Evolutionary conservation across 2,329 filamentous ascomycete genomes (phyloP).

Genomic region (Proliferodiscus dingleyae): DNA sequence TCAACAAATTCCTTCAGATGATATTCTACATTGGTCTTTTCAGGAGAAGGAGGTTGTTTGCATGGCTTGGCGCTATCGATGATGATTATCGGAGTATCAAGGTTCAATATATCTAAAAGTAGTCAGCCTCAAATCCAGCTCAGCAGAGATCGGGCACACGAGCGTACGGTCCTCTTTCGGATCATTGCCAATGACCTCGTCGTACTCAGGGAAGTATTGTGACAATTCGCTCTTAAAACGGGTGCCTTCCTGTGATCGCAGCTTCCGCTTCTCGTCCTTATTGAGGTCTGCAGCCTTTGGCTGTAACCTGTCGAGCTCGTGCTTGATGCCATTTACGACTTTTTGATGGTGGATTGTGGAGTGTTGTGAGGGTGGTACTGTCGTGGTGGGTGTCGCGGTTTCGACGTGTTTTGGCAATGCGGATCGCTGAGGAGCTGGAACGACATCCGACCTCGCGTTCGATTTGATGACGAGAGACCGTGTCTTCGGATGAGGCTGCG

Average conservation of each 20-base stretch:
- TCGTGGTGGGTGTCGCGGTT: slow-evolving; percentile 19
- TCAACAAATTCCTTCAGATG: slow-evolving; percentile 51
- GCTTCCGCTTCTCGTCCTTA: slow-evolving; percentile 64
- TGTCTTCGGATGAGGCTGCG: slow-evolving; percentile 17
- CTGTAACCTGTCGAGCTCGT: slow-evolving; percentile 55
- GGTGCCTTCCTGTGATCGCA: slow-evolving; percentile 81
- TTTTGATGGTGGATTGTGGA: slow-evolving; percentile 46
- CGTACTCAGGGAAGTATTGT: slow-evolving; percentile 88
- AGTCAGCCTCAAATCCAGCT: slow-evolving; percentile 16
- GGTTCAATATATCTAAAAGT: slow-evolving; percentile 61
- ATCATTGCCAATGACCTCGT: slow-evolving; percentile 86
- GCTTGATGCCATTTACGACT: slow-evolving; percentile 56
- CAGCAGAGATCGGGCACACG: slow-evolving; percentile 15
- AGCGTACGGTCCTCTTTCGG: slow-evolving; percentile 69
- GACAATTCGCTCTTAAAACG: slow-evolving; percentile 88
- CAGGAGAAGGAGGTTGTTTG: slow-evolving; percentile 20
- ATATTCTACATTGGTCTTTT: slow-evolving; percentile 23
- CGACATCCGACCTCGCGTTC: slow-evolving; percentile 26
- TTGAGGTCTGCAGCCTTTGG: slow-evolving; percentile 39
- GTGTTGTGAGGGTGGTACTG: slow-evolving; percentile 24
- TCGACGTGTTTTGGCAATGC: slow-evolving; percentile 14
- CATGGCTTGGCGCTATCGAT: slow-evolving; percentile 46
- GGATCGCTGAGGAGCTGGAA: slow-evolving; percentile 11
- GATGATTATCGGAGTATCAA: slow-evolving; percentile 69
- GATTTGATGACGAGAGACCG: slow-evolving; percentile 20